A percentile compares a stretch with the other conserved stretches of the same genome.
phyloP scores from a whole-genome alignment of 2,329 filamentous ascomycete species.

The Claviceps sp. region DNA sequence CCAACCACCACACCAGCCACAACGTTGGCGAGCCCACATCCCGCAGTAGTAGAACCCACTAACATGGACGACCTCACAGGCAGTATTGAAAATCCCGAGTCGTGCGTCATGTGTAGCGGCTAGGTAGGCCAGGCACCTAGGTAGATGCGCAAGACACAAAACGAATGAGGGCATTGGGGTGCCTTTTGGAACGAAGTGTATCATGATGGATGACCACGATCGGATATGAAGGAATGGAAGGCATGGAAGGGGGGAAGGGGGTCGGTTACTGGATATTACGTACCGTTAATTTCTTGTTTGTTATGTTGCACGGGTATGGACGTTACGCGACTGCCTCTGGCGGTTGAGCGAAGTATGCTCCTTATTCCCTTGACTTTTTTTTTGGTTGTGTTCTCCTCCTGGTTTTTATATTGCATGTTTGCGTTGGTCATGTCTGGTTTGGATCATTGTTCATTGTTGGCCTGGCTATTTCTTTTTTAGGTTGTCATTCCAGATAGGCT shows the following conservation, averaged over 20 bases:
- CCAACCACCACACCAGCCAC: neutral
- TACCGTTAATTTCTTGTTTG: constrained; percentile 10
- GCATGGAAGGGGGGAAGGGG: neutral
- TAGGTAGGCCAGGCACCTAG: constrained; percentile 40
- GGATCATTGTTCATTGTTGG: neutral
- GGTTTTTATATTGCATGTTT: neutral
- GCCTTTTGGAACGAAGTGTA: constrained; percentile 7
- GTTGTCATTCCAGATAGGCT: neutral
- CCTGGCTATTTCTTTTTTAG: neutral
- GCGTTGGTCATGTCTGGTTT: neutral
- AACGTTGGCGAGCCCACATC: too few relatives aligned
- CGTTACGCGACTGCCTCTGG: neutral
- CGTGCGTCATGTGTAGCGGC: constrained; percentile 95
- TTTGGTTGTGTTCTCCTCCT: too few relatives aligned
- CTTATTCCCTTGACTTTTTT: neutral
- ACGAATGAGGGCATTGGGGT: neutral
- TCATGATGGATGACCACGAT: constrained; percentile 19
- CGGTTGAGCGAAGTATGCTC: constrained; percentile 1
- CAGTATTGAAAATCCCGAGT: constrained; percentile 94
- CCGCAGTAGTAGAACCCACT: too few relatives aligned
- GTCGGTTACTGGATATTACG: neutral
- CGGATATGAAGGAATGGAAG: constrained; percentile 16
- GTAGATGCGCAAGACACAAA: constrained; percentile 7
- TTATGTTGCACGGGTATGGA: constrained; percentile 1
- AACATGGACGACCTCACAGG: constrained; percentile 29